phyloP scores from a whole-genome alignment of 331 rosid genomes.

The Pyracantha coccinea region DNA sequence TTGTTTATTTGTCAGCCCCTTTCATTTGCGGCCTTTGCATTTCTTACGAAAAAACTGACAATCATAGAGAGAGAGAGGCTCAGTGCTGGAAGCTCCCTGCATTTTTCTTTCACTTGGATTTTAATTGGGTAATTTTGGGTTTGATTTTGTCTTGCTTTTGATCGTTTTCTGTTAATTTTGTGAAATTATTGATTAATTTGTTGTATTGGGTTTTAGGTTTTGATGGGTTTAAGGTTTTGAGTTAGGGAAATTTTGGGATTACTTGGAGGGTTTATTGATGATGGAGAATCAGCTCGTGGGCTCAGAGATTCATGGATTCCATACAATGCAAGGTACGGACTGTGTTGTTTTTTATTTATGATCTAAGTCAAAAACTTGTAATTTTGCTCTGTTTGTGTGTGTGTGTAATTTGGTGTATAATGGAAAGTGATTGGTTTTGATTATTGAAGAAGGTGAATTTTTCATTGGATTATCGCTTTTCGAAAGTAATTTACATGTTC shows the following conservation, averaged over 20 bases:
- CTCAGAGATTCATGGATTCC: slow-evolving; percentile 90
- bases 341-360: neutral
- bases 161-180: neutral
- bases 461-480: neutral
- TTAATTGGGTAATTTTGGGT: neutral
- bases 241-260: slow-evolving; percentile 5
- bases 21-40: neutral
- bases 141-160: neutral
- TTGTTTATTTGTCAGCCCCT: neutral
- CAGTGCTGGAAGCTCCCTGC: neutral
- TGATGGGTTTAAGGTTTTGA: slow-evolving; percentile 12
- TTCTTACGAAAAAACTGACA: neutral
- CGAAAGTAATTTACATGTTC: neutral
- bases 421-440: neutral
- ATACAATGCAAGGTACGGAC: slow-evolving; percentile 61
- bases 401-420: neutral
- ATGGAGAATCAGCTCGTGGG: slow-evolving; percentile 44
- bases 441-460: neutral
- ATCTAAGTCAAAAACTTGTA: no score
- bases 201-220: neutral
- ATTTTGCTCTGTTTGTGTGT: neutral
- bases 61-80: neutral
- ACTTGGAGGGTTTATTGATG: slow-evolving; percentile 26
- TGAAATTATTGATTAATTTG: neutral
- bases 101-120: neutral